Base-by-base conservation (phyloP, 352 stramenopile genomes). In the Phytophthora sojae region DNA sequence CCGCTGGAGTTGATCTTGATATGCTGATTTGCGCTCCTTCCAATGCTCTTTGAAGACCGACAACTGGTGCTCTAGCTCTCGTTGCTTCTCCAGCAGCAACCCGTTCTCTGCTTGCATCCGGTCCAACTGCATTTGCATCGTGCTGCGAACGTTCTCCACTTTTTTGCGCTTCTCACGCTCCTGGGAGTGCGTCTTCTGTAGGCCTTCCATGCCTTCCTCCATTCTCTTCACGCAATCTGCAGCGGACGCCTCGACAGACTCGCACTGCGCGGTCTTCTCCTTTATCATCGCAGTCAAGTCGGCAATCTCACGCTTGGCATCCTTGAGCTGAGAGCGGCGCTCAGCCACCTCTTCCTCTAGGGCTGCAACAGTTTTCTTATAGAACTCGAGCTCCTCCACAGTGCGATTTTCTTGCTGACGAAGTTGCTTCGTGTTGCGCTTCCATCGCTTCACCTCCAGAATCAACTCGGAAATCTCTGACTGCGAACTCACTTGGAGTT, bases 161-260 rank as follows among this genome's bases (percentile, higher is more conserved):
- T 86, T 80, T 62, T 85, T 85, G 55, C 81, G 80, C 60, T 87
- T 87, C 14, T 86, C 73, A 8, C 72, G 71, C 61, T 93, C 85
- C 15, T 63, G 39, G 3, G 56, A 62, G 44, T 82, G 64, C 4
- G 75, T 67, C 23, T 86, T 82, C 64, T 92, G 70, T 17, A 77
- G 25, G 4, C 17, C 21, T 21, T 77, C 59, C 49, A 77, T 57
- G 1, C 49, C 50, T 63, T 69, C 65, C 51, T 87, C 76, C 65
- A 91, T 78, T 8, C 64, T 69, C 60, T 83, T 76, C 0, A 89
- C 80, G 60, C 81, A 84, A 44, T 78, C 77, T 8, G 75, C 69
- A n/a, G 84, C 80, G 2, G 81, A 85, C 17, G 61, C 71, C 52
- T 91, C 82, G 2, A 88, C 73, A 0, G 69, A 60, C 14, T 86